Conservation (phyloP, 805 yeast species). For the Zygosaccharomyces gambellarensis region DNA sequence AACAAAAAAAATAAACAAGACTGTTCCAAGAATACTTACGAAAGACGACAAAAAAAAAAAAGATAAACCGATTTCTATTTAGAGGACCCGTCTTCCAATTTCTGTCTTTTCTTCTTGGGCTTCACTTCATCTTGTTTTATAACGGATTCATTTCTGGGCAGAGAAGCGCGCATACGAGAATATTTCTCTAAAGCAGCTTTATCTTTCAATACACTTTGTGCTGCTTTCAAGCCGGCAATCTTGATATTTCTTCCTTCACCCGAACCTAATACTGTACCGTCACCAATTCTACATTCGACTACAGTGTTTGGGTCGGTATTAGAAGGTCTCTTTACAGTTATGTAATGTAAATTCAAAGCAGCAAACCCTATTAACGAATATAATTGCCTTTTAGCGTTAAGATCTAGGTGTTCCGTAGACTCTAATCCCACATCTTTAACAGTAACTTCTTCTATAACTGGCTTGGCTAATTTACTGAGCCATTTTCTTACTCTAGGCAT, state of each 20-base stretch:
- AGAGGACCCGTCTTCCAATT: background rate
- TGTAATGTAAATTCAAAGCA: slow-evolving; percentile 55
- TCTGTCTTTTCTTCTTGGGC: slow-evolving; percentile 6
- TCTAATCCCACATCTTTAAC: slow-evolving; percentile 26
- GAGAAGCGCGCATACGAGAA: slow-evolving; percentile 49
- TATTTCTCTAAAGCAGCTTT: slow-evolving; percentile 58
- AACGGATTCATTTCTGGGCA: slow-evolving; percentile 40
- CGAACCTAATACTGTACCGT: slow-evolving; percentile 57
- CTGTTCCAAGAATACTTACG: background rate
- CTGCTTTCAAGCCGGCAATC: slow-evolving; percentile 82
- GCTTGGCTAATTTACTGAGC: slow-evolving; percentile 50
- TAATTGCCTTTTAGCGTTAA: slow-evolving; percentile 70
- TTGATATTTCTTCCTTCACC: slow-evolving; percentile 68
- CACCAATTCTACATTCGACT: slow-evolving; percentile 63
- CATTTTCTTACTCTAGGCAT: slow-evolving; percentile 49
- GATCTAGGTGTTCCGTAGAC: slow-evolving; percentile 40
- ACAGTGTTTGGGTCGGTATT: slow-evolving; percentile 40
- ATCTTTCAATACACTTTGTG: slow-evolving; percentile 68
- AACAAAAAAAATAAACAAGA: background rate
- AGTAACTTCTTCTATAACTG: slow-evolving; percentile 35
- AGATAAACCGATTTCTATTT: background rate
- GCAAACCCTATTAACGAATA: slow-evolving; percentile 80
- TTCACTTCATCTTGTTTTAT: slow-evolving; percentile 14
- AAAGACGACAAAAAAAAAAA: background rate
- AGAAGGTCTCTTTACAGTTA: slow-evolving; percentile 38